A percentile compares a stretch with the other conserved stretches of the same genome.
These are phyloP conservation scores for Plasmodium ovale DNA, from an alignment of 169 alveolate species.

Conservation along the genomic window DNA sequence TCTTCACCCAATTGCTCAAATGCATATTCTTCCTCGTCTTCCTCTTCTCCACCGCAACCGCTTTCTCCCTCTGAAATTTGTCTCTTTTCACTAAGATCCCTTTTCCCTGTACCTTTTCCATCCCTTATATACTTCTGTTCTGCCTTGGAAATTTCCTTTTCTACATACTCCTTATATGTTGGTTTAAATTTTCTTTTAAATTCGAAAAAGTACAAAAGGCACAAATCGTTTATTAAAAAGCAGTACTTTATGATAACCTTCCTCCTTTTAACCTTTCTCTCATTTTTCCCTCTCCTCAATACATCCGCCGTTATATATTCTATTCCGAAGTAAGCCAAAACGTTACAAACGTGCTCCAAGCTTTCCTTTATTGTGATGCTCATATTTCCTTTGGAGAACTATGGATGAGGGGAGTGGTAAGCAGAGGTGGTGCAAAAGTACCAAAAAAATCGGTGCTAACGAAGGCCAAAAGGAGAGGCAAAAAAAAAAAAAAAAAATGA, in stretches of 20 bases:
- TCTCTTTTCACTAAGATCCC: background rate
- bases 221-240: constrained; percentile 58
- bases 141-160: constrained; percentile 28
- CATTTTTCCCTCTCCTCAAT: constrained; percentile 59
- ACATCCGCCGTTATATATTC: constrained; percentile 64
- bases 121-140: constrained; percentile 10
- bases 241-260: constrained; percentile 32
- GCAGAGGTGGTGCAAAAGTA: background rate
- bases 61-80: background rate
- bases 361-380: constrained; percentile 63
- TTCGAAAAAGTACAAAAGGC: constrained; percentile 43
- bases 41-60: background rate
- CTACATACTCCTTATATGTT: constrained; percentile 41
- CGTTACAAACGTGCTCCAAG: constrained; percentile 60
- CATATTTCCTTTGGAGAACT: background rate
- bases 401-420: background rate
- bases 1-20: constrained; percentile 48
- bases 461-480: no score
- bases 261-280: constrained; percentile 27
- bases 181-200: constrained; percentile 66
- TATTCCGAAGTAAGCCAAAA: constrained; percentile 49
- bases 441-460: constrained; percentile 5
- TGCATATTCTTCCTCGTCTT: constrained; percentile 27
- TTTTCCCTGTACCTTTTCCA: background rate
- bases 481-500: background rate